These are phyloP conservation scores for Orbilia quercus DNA, from an alignment of 2,329 filamentous ascomycete genomes.

Conservation along the genomic window DNA sequence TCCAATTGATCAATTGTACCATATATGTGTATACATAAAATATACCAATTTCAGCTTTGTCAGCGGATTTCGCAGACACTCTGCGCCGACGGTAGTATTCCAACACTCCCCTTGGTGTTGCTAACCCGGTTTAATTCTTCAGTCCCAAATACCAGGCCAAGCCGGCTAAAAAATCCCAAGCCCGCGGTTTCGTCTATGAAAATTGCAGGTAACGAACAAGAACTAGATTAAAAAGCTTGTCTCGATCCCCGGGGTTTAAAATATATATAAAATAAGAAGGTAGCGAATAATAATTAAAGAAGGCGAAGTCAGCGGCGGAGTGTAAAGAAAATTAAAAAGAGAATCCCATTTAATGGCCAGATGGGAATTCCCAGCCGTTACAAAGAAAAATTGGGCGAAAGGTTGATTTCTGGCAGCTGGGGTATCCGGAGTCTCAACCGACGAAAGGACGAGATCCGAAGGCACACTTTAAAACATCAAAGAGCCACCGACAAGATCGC, in stretches of 20 bases:
- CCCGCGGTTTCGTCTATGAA: constrained; percentile 17
- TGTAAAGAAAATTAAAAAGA: too few relatives aligned
- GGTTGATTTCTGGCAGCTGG: too few relatives aligned
- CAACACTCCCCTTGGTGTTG: constrained; percentile 38
- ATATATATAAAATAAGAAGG: constrained; percentile 9
- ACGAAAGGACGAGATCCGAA: too few relatives aligned
- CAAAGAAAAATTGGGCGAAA: too few relatives aligned
- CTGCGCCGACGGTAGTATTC: neutral
- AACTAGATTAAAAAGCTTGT: too few relatives aligned
- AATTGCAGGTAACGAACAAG: constrained; percentile 16
- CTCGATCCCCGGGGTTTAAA: neutral
- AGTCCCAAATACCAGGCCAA: constrained; percentile 24
- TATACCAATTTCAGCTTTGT: neutral
- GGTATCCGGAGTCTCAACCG: too few relatives aligned
- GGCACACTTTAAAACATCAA: too few relatives aligned
- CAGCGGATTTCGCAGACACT: neutral
- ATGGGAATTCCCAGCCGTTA: too few relatives aligned
- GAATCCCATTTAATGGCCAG: too few relatives aligned
- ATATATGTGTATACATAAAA: too few relatives aligned
- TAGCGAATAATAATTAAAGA: constrained; percentile 1
- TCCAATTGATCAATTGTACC: neutral
- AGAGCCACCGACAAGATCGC: too few relatives aligned
- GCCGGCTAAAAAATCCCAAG: constrained; percentile 52
- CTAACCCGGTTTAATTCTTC: constrained; percentile 41
- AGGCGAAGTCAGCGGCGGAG: too few relatives aligned